These are phyloP conservation scores for Ilyonectria robusta DNA, from an alignment of 2,329 filamentous ascomycete species.

Conservation along the genomic window DNA sequence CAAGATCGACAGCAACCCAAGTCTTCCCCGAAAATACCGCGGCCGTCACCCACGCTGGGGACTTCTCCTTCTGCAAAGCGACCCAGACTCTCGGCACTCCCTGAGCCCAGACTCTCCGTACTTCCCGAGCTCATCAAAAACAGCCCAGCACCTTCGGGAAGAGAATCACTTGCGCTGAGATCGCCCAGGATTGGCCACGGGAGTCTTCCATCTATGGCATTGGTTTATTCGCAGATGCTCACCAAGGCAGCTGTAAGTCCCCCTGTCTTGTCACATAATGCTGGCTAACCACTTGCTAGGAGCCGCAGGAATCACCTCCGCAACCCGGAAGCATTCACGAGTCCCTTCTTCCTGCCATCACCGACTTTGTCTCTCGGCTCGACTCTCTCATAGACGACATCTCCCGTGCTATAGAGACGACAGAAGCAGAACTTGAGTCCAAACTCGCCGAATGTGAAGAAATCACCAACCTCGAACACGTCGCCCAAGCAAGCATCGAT, in stretches of 20 bases:
- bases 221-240: neutral
- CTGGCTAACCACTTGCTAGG: neutral
- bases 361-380: neutral
- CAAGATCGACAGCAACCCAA: neutral
- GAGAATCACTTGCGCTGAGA: neutral
- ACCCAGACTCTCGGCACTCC: neutral
- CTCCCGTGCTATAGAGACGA: neutral
- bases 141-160: too few species aligned
- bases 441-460: neutral
- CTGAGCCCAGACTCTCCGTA: neutral
- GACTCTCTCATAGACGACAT: neutral
- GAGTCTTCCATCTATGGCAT: neutral
- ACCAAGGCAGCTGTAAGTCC: neutral
- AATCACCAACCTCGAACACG: neutral
- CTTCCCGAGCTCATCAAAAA: too few species aligned
- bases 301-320: neutral
- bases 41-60: neutral
- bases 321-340: neutral
- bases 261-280: too few species aligned
- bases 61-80: neutral
- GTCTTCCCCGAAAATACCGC: neutral
- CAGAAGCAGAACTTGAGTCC: neutral
- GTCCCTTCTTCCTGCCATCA: neutral
- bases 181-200: neutral
- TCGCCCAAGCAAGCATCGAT: neutral